Conservation (phyloP, 1,139 yeast species). For the Wickerhamomyces sp. region DNA sequence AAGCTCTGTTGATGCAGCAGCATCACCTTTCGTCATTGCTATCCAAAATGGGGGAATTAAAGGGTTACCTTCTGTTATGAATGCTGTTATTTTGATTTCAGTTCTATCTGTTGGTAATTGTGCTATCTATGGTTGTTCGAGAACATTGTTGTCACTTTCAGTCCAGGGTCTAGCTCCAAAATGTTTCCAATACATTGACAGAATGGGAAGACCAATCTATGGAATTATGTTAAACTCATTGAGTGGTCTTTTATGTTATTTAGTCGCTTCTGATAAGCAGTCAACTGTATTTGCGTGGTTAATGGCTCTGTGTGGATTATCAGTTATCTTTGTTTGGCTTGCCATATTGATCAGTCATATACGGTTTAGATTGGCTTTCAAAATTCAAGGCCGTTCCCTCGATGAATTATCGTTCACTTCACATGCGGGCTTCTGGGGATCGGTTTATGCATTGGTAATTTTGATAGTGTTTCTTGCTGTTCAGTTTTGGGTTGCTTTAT, state of each 20-base stretch:
- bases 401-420: constrained; percentile 63
- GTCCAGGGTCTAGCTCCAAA: constrained; percentile 73
- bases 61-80: constrained; percentile 63
- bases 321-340: constrained; percentile 77
- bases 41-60: constrained; percentile 52
- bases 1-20: constrained; percentile 49
- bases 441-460: constrained; percentile 51
- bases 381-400: constrained; percentile 52
- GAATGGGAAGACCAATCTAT: constrained; percentile 68
- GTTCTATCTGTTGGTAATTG: constrained; percentile 66
- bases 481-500: constrained; percentile 71
- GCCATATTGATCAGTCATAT: constrained; percentile 67
- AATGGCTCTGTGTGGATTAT: constrained; percentile 71
- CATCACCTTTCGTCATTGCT: constrained; percentile 68
- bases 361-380: constrained; percentile 67
- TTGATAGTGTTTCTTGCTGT: constrained; percentile 58
- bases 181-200: constrained; percentile 66
- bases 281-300: constrained; percentile 69
- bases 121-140: constrained; percentile 64
- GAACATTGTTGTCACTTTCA: constrained; percentile 76
- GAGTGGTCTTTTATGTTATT: constrained; percentile 65
- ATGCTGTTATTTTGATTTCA: constrained; percentile 61
- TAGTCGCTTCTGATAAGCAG: constrained; percentile 59
- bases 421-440: constrained; percentile 65
- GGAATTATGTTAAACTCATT: constrained; percentile 53